These are phyloP conservation scores for Coemansia sp. DNA, from an alignment of 192 early-diverging fungal species.

Conservation along the genomic window DNA sequence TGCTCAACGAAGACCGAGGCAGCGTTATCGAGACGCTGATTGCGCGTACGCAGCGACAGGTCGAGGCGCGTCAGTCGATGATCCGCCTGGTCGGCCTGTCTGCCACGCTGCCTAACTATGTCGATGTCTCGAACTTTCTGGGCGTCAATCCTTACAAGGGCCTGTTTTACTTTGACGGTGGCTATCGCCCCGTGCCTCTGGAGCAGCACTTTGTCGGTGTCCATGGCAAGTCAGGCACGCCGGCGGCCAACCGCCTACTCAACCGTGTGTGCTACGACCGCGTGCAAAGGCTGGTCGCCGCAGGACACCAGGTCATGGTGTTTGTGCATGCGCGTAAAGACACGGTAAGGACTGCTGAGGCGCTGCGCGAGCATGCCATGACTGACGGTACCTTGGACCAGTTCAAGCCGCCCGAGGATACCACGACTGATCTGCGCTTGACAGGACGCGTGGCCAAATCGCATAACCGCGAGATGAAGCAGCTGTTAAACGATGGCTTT, in stretches of 20 bases:
- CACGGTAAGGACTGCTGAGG: constrained; percentile 92
- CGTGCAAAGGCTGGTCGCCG: constrained; percentile 69
- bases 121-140: constrained; percentile 93
- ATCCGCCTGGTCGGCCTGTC: constrained; percentile 97
- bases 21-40: constrained; percentile 96
- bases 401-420: constrained; percentile 23
- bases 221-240: constrained; percentile 84
- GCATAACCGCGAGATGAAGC: constrained; percentile 83
- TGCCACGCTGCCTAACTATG: constrained; percentile 97
- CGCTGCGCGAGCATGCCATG: constrained; percentile 73
- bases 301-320: constrained; percentile 98
- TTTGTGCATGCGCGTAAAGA: constrained; percentile 99
- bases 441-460: constrained; percentile 72
- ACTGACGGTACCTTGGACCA: constrained; percentile 61
- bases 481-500: constrained; percentile 83
- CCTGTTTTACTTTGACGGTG: constrained; percentile 95
- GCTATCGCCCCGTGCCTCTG: constrained; percentile 94
- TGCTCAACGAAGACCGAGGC: constrained; percentile 95
- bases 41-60: constrained; percentile 90
- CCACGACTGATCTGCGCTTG: constrained; percentile 58
- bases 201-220: constrained; percentile 96
- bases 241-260: constrained; percentile 66
- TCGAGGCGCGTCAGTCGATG: constrained; percentile 90
- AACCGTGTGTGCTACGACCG: constrained; percentile 90
- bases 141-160: constrained; percentile 92